Evolutionary conservation across 2,329 filamentous ascomycete species (phyloP).

Genomic region (Pseudogymnoascus sp.): DNA sequence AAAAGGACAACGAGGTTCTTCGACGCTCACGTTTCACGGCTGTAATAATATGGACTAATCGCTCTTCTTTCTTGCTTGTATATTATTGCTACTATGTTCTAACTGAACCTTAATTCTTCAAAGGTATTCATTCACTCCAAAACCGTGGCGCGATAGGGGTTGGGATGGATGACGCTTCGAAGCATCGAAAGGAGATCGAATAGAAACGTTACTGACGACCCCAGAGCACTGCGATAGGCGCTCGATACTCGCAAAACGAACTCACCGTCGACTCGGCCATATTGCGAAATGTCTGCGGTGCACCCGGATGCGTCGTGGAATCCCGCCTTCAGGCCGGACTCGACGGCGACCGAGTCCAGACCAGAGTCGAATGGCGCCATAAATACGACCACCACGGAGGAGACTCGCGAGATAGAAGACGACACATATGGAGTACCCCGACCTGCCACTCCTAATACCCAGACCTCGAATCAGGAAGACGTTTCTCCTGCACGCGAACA

Average conservation of each 20-base stretch:
- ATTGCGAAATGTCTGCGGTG: slow-evolving; percentile 36
- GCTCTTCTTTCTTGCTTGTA: not conserved
- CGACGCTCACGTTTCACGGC: slow-evolving; percentile 2
- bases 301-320: slow-evolving; percentile 41
- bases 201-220: not conserved
- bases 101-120: slow-evolving; percentile 1
- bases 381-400: not conserved
- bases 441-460: slow-evolving; percentile 11
- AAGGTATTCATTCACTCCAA: not conserved
- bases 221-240: slow-evolving; percentile 1
- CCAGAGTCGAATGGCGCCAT: slow-evolving; percentile 12
- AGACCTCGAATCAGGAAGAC: not conserved
- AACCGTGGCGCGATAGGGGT: not conserved
- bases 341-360: slow-evolving; percentile 21
- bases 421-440: not conserved
- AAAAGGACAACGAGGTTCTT: slow-evolving; percentile 8
- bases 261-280: not conserved
- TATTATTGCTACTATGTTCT: slow-evolving; percentile 5
- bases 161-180: slow-evolving; percentile 7
- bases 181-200: not conserved
- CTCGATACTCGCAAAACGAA: not conserved
- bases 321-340: slow-evolving; percentile 45
- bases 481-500: not conserved
- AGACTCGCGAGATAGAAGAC: not conserved
- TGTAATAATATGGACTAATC: slow-evolving; percentile 9